Evolutionary conservation across 2,329 filamentous ascomycete genomes (phyloP).

Genomic region (Sporothrix pseudoabietina): DNA sequence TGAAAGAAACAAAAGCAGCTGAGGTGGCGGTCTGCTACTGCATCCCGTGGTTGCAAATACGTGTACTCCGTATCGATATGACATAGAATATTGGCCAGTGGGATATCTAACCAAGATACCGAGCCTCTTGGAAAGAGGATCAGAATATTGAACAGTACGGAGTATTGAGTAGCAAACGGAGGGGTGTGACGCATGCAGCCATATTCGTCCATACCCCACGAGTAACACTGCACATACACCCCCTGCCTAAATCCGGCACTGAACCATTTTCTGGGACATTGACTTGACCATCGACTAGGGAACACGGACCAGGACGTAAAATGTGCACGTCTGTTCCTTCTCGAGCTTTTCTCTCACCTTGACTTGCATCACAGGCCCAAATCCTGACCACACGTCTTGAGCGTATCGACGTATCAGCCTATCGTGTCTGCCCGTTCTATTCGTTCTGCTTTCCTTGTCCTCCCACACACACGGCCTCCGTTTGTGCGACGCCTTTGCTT

Average conservation of each 20-base stretch:
- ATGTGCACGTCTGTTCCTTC: not conserved
- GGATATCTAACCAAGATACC: not conserved
- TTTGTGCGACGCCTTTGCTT: not conserved
- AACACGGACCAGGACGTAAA: not conserved
- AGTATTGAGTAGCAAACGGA: not conserved
- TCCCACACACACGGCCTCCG: not conserved
- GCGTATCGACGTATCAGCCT: not conserved
- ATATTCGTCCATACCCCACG: not conserved
- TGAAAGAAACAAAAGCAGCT: not conserved
- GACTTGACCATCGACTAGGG: not conserved
- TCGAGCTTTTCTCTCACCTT: not conserved
- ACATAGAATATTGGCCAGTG: not conserved
- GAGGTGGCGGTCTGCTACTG: not conserved
- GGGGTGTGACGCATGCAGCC: conserved; percentile 12
- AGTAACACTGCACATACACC: not conserved
- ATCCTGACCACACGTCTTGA: not conserved
- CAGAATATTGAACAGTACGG: not conserved
- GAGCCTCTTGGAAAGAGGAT: not conserved
- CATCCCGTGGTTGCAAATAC: not conserved
- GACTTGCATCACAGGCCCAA: not conserved
- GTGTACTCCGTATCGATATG: not conserved
- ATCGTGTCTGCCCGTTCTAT: not conserved
- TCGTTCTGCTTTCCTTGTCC: not conserved
- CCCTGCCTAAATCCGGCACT: not conserved
- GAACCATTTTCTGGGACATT: not conserved